Percentiles rank a stretch among this genome's conserved stretches.
Evolutionary conservation across 108 stramenopile species (phyloP).

Genomic region (Cyclotella atomus): DNA sequence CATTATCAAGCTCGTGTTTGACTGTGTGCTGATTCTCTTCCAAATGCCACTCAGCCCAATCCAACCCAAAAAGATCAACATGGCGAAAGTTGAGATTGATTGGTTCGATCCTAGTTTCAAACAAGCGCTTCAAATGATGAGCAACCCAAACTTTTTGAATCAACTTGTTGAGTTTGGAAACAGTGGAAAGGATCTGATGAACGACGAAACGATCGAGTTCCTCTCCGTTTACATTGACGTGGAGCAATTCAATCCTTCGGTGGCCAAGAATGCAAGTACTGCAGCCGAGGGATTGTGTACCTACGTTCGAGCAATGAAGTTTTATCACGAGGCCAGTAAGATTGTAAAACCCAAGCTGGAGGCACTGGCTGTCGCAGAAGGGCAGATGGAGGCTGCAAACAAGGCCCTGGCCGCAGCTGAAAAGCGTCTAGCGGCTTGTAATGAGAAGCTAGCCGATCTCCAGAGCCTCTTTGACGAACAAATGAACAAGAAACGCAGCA

Average conservation of each 20-base stretch:
- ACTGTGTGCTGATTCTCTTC: conserved; percentile 90
- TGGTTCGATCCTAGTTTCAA: conserved; percentile 91
- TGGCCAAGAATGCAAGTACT: conserved; percentile 86
- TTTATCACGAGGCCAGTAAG: conserved; percentile 90
- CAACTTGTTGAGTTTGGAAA: conserved; percentile 82
- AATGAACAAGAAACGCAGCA: conserved; percentile 73
- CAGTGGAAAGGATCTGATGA: conserved; percentile 84
- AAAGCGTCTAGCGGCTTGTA: conserved; percentile 64
- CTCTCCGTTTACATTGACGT: conserved; percentile 85
- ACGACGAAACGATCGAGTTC: conserved; percentile 93
- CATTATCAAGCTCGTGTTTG: conserved; percentile 92
- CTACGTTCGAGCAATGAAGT: conserved; percentile 90
- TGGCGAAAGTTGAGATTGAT: conserved; percentile 78
- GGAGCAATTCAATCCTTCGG: conserved; percentile 65
- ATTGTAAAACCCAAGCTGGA: conserved; percentile 95
- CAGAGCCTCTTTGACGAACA: conserved; percentile 85
- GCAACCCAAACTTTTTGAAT: conserved; percentile 76
- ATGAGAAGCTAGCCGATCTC: conserved; percentile 71
- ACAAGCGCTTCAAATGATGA: conserved; percentile 78
- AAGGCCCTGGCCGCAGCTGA: conserved; percentile 81
- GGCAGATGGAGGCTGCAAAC: conserved; percentile 86
- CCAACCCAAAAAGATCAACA: conserved; percentile 67
- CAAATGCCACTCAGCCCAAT: conserved; percentile 58
- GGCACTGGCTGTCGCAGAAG: conserved; percentile 84
- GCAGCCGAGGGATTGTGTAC: conserved; percentile 92